Base-by-base conservation (phyloP, 208 protist species). In the Wallacemonas sp. region DNA sequence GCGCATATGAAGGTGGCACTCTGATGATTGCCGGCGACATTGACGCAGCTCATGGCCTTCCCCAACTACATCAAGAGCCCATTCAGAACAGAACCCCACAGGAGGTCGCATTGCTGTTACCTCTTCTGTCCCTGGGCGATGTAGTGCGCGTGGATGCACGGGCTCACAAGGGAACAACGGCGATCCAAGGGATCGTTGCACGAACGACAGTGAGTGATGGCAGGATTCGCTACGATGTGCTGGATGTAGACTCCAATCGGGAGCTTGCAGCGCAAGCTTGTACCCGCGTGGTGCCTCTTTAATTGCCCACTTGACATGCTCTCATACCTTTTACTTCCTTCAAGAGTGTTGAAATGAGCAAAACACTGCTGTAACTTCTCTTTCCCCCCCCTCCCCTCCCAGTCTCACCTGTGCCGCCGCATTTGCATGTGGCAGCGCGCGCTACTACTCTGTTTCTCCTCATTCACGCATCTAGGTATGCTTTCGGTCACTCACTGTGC, bases 231-330 rank as follows among this genome's bases (percentile, higher is more conserved):
- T 86, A 77, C 57, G 83, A 86, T 65, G 69, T 85, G 20, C 69
- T 77, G 25, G 79, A 86, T 25, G 23, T 70, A 4, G 61, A 65
- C 39, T 61, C 75, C 42, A 31, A 57, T 61, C 29, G 72, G 5
- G 26, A 81, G 49, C 42, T 83, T 48, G 61, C 79, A 44, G 57
- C 63, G 22, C 68, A 84, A 23, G 74, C 65, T 2, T 86, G 83
- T 66, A 72, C 69, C 20, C 72, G 82, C 22, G 57, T 84, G 11
- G 70, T 89, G 12, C 83, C 83, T 20, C 61, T 89, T 11, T 86
- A 81, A 52, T 38, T 66, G 48, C 44, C 26, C 5, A 16, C 26
- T n/a, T n/a, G n/a, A n/a, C n/a, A n/a, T n/a, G n/a, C n/a, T n/a
- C n/a, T n/a, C n/a, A n/a, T n/a, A n/a, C n/a, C n/a, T n/a, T n/a